phyloP scores from a whole-genome alignment of 2,329 filamentous ascomycete species.

The Nothophaeocryptopus gaeumannii region DNA sequence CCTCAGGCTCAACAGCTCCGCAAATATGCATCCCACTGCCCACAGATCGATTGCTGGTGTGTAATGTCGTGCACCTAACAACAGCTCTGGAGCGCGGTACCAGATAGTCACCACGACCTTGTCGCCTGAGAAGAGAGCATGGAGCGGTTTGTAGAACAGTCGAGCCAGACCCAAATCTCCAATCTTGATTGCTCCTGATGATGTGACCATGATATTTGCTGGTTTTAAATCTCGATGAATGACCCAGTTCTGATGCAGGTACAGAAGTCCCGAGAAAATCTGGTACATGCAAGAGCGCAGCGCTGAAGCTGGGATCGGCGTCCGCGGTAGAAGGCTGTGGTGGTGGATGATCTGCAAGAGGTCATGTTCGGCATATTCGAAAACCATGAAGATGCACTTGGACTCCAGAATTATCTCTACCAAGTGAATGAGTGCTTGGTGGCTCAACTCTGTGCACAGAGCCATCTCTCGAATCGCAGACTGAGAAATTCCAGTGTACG shows the following conservation, averaged over 20 bases:
- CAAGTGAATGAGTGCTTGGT: slow-evolving; percentile 84
- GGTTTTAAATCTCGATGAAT: slow-evolving; percentile 95
- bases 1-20: slow-evolving; percentile 81
- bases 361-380: slow-evolving; percentile 98
- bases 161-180: slow-evolving; percentile 90
- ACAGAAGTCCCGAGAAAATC: slow-evolving; percentile 88
- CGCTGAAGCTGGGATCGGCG: slow-evolving; percentile 81
- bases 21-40: slow-evolving; percentile 97
- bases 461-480: slow-evolving; percentile 97
- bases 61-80: slow-evolving; percentile 92
- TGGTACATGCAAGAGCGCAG: slow-evolving; percentile 96
- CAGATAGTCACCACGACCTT: slow-evolving; percentile 99
- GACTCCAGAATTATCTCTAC: slow-evolving; percentile 96
- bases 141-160: slow-evolving; percentile 88
- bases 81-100: slow-evolving; percentile 93
- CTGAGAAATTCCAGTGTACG: slow-evolving; percentile 97
- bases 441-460: slow-evolving; percentile 84
- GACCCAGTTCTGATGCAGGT: slow-evolving; percentile 95
- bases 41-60: slow-evolving; percentile 96
- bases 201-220: slow-evolving; percentile 98
- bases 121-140: slow-evolving; percentile 87
- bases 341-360: slow-evolving; percentile 97
- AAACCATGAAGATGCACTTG: slow-evolving; percentile 99
- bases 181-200: slow-evolving; percentile 83
- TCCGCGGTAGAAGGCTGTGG: slow-evolving; percentile 83